Base-by-base conservation (phyloP, 257 asterid genomes). In the Galeopsis tetrahit region DNA sequence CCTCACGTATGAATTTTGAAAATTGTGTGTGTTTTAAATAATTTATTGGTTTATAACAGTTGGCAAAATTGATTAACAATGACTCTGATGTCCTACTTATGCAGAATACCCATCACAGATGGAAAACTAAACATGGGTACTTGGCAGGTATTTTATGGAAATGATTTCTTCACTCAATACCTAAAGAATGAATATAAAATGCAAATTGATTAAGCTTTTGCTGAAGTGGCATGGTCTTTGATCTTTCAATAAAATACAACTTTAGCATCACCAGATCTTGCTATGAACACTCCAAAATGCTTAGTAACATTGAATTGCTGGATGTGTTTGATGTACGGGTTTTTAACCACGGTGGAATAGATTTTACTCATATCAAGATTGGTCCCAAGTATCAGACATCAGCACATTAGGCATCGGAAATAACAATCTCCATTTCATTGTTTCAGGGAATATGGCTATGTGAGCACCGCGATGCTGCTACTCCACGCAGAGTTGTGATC, bases 371-470 rank as follows among this genome's bases (percentile, higher is more conserved):
- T 56, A 56, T 56, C 38, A 42, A 63, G 42, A 48, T 40, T 48
- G 7, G 10, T 32, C 14, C 32, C 34, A 32, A 46, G 59, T 9
- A 28, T 6, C 4, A 35, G 48, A 31, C 39, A 66, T 64, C 48
- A 21, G 28, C 28, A 21, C 28, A 21, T 34, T 35, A 8, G 15
- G 55, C 17, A 10, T 39, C 7, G 43, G 43, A 39, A 39, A 39
- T 39, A 39, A 39, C 5, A 7, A 5, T 2, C 43, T 57, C 51
- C 7, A 0, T 63, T 69, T 62, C 62, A 70, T 51, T 68, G 55
- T 78, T 75, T 67, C 91, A 93, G 97, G 98, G 99, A 35, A 86
- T 94, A 78, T 94, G 99, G 99, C 83, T 94, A 66, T 94, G 99
- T 13, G 99, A 94, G 82, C 99, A 94, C 80, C 98, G 99, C 0